Conservation (phyloP, 805 yeast species). For the Hanseniaspora singularis region DNA sequence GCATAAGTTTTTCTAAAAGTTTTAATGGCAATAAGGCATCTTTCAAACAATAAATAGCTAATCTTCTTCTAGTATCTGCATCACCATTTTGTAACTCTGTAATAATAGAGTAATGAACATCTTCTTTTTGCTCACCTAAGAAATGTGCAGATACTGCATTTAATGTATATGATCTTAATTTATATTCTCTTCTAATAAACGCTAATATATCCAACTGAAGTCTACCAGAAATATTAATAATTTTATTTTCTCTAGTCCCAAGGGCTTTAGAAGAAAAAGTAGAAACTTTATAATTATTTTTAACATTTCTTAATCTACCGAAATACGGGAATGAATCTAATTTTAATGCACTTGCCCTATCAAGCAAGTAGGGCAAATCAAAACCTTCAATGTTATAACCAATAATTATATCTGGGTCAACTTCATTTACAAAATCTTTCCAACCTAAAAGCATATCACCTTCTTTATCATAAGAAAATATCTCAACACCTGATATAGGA, state of each 20-base stretch:
- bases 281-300: slow-evolving; percentile 70
- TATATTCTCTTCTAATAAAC: slow-evolving; percentile 87
- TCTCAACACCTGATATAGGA: slow-evolving; percentile 87
- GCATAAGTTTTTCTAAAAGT: slow-evolving; percentile 84
- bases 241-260: slow-evolving; percentile 89
- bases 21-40: slow-evolving; percentile 90
- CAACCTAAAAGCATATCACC: slow-evolving; percentile 72
- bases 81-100: slow-evolving; percentile 89
- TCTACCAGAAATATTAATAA: slow-evolving; percentile 87
- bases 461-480: slow-evolving; percentile 63
- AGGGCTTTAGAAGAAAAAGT: slow-evolving; percentile 88
- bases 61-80: slow-evolving; percentile 80
- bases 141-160: slow-evolving; percentile 93
- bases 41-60: slow-evolving; percentile 93
- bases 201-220: slow-evolving; percentile 88
- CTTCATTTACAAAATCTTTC: slow-evolving; percentile 71
- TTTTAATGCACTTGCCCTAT: slow-evolving; percentile 67
- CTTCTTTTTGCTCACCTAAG: slow-evolving; percentile 91
- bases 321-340: slow-evolving; percentile 67
- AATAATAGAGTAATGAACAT: slow-evolving; percentile 92
- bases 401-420: slow-evolving; percentile 91
- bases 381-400: slow-evolving; percentile 93
- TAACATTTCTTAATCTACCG: slow-evolving; percentile 56
- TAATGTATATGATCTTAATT: slow-evolving; percentile 83
- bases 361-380: slow-evolving; percentile 84